Base-by-base conservation (phyloP, 805 yeast genomes). In the Kuraishia piskuri region DNA sequence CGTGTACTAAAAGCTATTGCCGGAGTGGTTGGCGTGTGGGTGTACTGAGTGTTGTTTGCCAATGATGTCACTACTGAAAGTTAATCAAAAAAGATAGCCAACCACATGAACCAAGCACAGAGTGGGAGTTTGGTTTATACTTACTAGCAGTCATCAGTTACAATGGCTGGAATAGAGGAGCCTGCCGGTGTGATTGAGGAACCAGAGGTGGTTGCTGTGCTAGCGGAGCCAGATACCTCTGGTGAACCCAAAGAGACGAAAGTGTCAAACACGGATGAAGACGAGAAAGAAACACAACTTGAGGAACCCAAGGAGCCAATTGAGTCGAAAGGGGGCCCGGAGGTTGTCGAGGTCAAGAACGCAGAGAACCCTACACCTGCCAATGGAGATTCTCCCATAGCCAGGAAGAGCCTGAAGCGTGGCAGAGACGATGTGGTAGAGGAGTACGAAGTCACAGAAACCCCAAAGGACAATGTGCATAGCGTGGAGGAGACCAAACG, bases 401-500 rank as follows among this genome's bases (percentile, higher is more conserved):
- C 8, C 10, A 44, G 22, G 47, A 44, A 22, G 22, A 22, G 23
- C 17, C 50, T 40, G 23, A 47, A 52, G 47, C 49, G 50, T 51
- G 50, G 57, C 52, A 57, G 56, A 52, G 45, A 49, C 19, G 55
- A 54, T n/a, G 52, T 48, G 7, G 56, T 45, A 2, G 50, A 31
- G 10, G 37, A 23, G 22, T 54, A 52, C 9, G 52, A 37, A 1
- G 58, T 53, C 10, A 63, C 61, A 45, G 61, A 58, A 50, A 51
- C 49, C 8, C 60, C 61, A 50, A 53, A 60, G 56, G 46, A 51
- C 14, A 54, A 59, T 48, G 50, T 67, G 56, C 56, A 63, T 55
- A 49, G 58, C n/a, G 66, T 59, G 51, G 63, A 64, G 21, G 57
- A 54, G 17, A 51, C 56, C 46, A 61, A 61, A 49, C 60, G 57